Conservation (phyloP, 345 rosid genomes). For the Arabis hirsuta region DNA sequence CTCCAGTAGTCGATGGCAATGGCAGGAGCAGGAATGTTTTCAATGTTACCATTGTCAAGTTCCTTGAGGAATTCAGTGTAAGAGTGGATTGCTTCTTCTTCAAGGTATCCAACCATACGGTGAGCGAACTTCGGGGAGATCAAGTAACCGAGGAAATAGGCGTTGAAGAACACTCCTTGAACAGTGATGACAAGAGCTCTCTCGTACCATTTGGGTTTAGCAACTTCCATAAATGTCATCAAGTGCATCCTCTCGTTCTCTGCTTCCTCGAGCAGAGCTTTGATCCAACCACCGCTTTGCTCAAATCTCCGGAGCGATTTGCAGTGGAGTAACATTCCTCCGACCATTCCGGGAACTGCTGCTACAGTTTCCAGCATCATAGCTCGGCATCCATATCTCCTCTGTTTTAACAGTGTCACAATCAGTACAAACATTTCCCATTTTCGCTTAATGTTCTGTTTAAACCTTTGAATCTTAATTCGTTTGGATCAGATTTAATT, state of each 20-base stretch:
- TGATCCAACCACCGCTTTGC: conserved; percentile 90
- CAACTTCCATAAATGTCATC: conserved; percentile 89
- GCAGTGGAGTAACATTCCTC: conserved; percentile 77
- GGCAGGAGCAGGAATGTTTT: conserved; percentile 82
- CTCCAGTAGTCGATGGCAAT: conserved; percentile 86
- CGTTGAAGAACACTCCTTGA: conserved; percentile 80
- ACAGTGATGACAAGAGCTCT: conserved; percentile 71
- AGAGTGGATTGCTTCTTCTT: conserved; percentile 84
- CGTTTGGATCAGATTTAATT: not conserved
- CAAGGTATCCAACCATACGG: conserved; percentile 80
- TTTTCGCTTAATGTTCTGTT: no score
- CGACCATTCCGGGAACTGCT: conserved; percentile 86
- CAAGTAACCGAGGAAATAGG: conserved; percentile 70
- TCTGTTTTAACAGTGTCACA: conserved; percentile 41
- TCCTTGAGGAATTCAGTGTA: conserved; percentile 86
- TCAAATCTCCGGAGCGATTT: conserved; percentile 72
- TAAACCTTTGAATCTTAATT: not conserved
- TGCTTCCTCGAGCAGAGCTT: conserved; percentile 74
- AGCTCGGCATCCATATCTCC: conserved; percentile 75
- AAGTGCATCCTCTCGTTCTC: conserved; percentile 93
- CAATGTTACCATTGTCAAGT: conserved; percentile 71
- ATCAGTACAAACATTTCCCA: not conserved
- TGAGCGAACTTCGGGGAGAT: conserved; percentile 80
- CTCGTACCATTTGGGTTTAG: conserved; percentile 77
- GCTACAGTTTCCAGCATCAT: conserved; percentile 94